These are phyloP conservation scores for Monilinia fructigena DNA, from an alignment of 2,329 filamentous ascomycete species.

Conservation along the genomic window DNA sequence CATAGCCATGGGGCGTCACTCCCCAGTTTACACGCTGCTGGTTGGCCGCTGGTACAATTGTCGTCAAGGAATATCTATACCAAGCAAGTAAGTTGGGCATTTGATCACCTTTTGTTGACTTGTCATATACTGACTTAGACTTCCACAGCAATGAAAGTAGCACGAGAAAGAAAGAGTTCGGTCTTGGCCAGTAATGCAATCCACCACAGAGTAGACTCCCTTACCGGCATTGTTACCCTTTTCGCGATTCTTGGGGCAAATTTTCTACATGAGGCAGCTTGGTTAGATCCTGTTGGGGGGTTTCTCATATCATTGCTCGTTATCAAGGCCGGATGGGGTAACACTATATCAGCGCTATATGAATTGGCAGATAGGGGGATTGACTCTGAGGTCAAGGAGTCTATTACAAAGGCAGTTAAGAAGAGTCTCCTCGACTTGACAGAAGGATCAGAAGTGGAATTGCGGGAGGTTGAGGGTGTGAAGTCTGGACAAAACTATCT, in stretches of 20 bases:
- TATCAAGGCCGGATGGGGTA: constrained; percentile 82
- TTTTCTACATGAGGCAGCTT: constrained; percentile 77
- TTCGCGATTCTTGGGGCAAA: constrained; percentile 88
- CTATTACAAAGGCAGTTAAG: constrained; percentile 64
- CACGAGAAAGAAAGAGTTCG: constrained; percentile 88
- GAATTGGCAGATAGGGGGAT: constrained; percentile 91
- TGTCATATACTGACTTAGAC: constrained; percentile 30
- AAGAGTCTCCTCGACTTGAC: constrained; percentile 56
- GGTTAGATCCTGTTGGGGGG: constrained; percentile 92
- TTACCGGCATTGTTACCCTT: constrained; percentile 91
- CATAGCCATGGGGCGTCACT: constrained; percentile 62
- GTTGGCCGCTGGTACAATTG: constrained; percentile 85
- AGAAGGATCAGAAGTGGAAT: constrained; percentile 59
- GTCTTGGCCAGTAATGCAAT: constrained; percentile 94
- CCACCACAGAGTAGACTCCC: constrained; percentile 92
- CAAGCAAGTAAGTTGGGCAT: constrained; percentile 76
- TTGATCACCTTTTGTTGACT: background rate
- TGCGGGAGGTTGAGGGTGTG: constrained; percentile 80
- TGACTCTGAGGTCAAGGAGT: constrained; percentile 76
- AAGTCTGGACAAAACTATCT: constrained; percentile 97
- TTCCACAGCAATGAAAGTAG: constrained; percentile 82
- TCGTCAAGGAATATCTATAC: constrained; percentile 96
- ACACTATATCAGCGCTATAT: constrained; percentile 76
- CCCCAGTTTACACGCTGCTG: constrained; percentile 94
- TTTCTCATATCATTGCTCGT: constrained; percentile 92